Percentiles rank a stretch among this genome's conserved stretches.
Evolutionary conservation across 257 asterid genomes (phyloP).

Genomic region (Gentiana macrophylla): DNA sequence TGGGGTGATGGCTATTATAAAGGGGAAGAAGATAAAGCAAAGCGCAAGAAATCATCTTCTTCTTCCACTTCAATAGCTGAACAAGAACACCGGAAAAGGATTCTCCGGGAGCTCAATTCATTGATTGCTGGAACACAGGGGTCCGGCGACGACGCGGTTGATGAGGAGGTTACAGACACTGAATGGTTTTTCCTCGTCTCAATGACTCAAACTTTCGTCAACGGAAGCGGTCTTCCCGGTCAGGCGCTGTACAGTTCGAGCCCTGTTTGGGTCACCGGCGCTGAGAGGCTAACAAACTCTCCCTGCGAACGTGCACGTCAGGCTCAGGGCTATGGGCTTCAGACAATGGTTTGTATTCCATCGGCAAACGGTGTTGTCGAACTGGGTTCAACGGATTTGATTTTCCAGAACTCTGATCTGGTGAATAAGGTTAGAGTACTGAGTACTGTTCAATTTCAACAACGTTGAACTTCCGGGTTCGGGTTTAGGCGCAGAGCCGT

Average conservation of each 20-base stretch:
- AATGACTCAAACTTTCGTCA: constrained; percentile 65
- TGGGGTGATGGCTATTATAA: constrained; percentile 91
- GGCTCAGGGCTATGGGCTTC: constrained; percentile 59
- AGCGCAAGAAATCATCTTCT: constrained; percentile 25
- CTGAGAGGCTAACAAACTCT: constrained; percentile 32
- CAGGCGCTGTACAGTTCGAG: constrained; percentile 49
- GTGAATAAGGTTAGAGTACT: constrained; percentile 72
- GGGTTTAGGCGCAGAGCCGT: constrained; percentile 39
- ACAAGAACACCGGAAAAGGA: constrained; percentile 64
- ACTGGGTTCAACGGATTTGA: constrained; percentile 69
- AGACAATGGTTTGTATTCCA: constrained; percentile 68
- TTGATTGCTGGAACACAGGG: constrained; percentile 46
- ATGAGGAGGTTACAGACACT: constrained; percentile 80
- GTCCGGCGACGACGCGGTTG: constrained; percentile 37
- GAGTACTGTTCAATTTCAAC: constrained; percentile 50
- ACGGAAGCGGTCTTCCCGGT: constrained; percentile 74
- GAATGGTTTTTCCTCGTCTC: constrained; percentile 87
- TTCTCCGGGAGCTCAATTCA: constrained; percentile 74
- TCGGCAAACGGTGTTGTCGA: constrained; percentile 80
- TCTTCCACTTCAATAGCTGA: constrained; percentile 24
- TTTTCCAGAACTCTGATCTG: constrained; percentile 61
- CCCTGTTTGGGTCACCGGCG: constrained; percentile 72
- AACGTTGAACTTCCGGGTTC: constrained; percentile 27
- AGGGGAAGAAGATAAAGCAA: constrained; percentile 53
- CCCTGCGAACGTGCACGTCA: constrained; percentile 70